These are phyloP conservation scores for Fusarium odoratissimum DNA, from an alignment of 2,329 filamentous ascomycete species.

Conservation along the genomic window DNA sequence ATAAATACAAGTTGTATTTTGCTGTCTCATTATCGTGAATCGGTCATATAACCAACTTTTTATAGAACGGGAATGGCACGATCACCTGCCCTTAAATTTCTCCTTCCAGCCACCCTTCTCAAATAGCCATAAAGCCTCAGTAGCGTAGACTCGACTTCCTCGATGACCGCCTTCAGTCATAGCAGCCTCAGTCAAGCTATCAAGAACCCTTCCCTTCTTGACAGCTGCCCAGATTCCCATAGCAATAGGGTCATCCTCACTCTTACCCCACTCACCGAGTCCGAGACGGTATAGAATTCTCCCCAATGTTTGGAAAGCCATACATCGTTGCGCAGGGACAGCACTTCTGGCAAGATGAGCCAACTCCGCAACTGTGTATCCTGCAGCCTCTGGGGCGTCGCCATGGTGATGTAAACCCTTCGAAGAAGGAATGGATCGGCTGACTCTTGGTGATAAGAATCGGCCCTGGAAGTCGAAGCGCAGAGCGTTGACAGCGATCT, in stretches of 20 bases:
- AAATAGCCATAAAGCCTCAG: conserved; percentile 89
- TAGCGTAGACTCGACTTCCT: conserved; percentile 85
- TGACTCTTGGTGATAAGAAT: conserved; percentile 80
- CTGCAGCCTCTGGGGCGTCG: conserved; percentile 90
- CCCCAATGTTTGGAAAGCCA: conserved; percentile 92
- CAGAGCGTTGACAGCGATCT: conserved; percentile 79
- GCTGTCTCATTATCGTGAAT: not conserved
- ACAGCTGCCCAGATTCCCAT: conserved; percentile 86
- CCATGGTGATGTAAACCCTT: conserved; percentile 94
- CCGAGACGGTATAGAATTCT: conserved; percentile 87
- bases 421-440: conserved; percentile 78
- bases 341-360: conserved; percentile 82
- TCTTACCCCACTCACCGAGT: conserved; percentile 74
- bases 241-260: conserved; percentile 68
- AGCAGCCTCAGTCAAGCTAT: conserved; percentile 82
- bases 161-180: conserved; percentile 76
- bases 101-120: conserved; percentile 78
- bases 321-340: conserved; percentile 86
- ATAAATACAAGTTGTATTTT: not conserved
- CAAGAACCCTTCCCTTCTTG: conserved; percentile 80
- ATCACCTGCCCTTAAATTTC: conserved; percentile 67
- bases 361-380: conserved; percentile 91
- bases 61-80: not conserved
- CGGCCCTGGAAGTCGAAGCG: conserved; percentile 90
- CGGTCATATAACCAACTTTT: not conserved